Conservation (phyloP, 1,284 basidiomycete species). For the Marasmius oreades region DNA sequence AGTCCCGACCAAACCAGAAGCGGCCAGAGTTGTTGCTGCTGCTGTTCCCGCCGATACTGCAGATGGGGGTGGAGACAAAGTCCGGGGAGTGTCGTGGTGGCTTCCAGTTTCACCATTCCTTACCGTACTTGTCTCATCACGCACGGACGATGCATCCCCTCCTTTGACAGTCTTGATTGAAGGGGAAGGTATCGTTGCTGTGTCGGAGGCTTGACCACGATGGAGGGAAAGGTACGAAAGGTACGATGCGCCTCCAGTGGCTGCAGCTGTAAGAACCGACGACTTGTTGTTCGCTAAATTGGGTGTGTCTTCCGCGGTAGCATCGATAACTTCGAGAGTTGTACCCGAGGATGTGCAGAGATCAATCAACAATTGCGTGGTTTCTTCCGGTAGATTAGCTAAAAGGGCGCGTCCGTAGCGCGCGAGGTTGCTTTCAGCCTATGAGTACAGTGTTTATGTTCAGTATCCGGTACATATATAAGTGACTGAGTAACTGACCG, state of each 20-base stretch:
- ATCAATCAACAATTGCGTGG: slow-evolving; percentile 89
- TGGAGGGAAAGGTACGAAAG: slow-evolving; percentile 78
- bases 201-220: slow-evolving; percentile 38
- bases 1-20: not conserved
- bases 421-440: slow-evolving; percentile 82
- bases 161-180: slow-evolving; percentile 48
- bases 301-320: slow-evolving; percentile 28
- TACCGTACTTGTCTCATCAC: slow-evolving; percentile 24
- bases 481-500: slow-evolving; percentile 48
- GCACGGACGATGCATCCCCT: slow-evolving; percentile 33
- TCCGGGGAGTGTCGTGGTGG: slow-evolving; percentile 19
- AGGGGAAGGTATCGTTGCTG: slow-evolving; percentile 40
- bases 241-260: slow-evolving; percentile 54
- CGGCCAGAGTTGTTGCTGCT: slow-evolving; percentile 16
- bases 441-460: slow-evolving; percentile 1
- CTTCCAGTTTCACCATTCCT: slow-evolving; percentile 15
- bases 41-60: slow-evolving; percentile 26
- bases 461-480: slow-evolving; percentile 3
- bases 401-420: slow-evolving; percentile 85
- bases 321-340: slow-evolving; percentile 29
- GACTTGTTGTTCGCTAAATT: slow-evolving; percentile 19
- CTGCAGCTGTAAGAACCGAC: slow-evolving; percentile 19
- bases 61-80: slow-evolving; percentile 21
- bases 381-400: slow-evolving; percentile 78
- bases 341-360: slow-evolving; percentile 76